Percentiles rank a stretch among this genome's conserved stretches.
phyloP scores from a whole-genome alignment of 495 filamentous ascomycete species.

The Astrothelium macrocarpum region DNA sequence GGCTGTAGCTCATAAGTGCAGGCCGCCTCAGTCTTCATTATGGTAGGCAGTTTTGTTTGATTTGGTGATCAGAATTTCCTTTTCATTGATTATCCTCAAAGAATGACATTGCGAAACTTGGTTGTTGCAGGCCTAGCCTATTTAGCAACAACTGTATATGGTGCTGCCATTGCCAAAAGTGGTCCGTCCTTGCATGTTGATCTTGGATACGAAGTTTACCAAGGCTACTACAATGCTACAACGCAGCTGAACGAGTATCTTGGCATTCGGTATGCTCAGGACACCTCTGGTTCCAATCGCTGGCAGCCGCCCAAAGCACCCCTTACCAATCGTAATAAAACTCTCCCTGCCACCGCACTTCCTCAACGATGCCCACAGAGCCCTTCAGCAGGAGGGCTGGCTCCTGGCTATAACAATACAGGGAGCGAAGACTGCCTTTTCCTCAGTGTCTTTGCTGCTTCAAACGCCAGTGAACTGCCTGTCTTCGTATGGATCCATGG shows the following conservation, averaged over 20 bases:
- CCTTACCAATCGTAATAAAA: slow-evolving; percentile 14
- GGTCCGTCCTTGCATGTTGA: slow-evolving; percentile 7
- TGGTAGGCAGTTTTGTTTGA: not conserved
- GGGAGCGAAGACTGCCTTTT: slow-evolving; percentile 29
- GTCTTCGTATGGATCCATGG: slow-evolving; percentile 30
- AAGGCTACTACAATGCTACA: slow-evolving; percentile 10
- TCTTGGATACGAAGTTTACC: slow-evolving; percentile 17
- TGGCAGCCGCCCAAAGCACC: slow-evolving; percentile 27
- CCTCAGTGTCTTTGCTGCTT: slow-evolving; percentile 18
- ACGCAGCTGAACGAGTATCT: slow-evolving; percentile 10
- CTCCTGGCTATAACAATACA: not conserved
- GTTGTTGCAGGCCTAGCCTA: not conserved
- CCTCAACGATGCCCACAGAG: slow-evolving; percentile 18
- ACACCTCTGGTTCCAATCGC: slow-evolving; percentile 16
- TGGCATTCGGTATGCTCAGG: slow-evolving; percentile 17
- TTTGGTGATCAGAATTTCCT: not conserved
- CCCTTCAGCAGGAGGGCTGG: not conserved
- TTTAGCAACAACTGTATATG: not conserved
- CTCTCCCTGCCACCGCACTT: slow-evolving; percentile 14
- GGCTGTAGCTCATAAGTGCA: not conserved
- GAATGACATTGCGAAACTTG: not conserved
- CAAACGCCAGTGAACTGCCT: slow-evolving; percentile 12
- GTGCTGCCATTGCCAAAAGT: not conserved
- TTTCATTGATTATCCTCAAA: not conserved
- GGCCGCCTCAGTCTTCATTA: too few species aligned